Evolutionary conservation across 805 yeast genomes (phyloP).

Genomic region (Candida vartiovaarae): DNA sequence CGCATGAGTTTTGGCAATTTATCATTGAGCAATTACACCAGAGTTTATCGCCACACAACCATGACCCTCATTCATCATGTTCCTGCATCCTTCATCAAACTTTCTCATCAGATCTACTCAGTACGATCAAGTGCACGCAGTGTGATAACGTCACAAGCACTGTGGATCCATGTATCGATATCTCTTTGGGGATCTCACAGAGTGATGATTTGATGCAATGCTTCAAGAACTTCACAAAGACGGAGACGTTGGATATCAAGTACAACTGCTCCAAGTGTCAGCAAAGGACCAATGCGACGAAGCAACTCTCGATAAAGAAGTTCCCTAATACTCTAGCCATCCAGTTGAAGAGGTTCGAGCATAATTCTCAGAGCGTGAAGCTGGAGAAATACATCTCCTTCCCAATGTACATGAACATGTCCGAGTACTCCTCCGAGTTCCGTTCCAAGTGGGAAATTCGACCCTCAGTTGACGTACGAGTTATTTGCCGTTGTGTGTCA

Average conservation of each 20-base stretch:
- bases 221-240: slow-evolving; percentile 66
- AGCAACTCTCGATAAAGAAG: slow-evolving; percentile 59
- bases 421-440: slow-evolving; percentile 39
- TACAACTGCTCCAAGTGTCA: slow-evolving; percentile 67
- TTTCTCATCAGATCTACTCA: slow-evolving; percentile 77
- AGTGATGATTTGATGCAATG: slow-evolving; percentile 49
- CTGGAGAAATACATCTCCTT: slow-evolving; percentile 67
- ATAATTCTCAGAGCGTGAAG: slow-evolving; percentile 40
- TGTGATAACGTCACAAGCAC: slow-evolving; percentile 56
- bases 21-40: slow-evolving; percentile 75
- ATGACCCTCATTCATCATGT: slow-evolving; percentile 34
- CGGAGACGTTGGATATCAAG: slow-evolving; percentile 68
- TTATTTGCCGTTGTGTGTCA: slow-evolving; percentile 84
- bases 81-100: slow-evolving; percentile 75
- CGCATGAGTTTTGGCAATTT: slow-evolving; percentile 97
- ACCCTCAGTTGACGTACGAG: slow-evolving; percentile 56
- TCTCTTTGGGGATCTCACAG: slow-evolving; percentile 66
- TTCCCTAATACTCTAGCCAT: slow-evolving; percentile 75
- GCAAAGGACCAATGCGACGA: slow-evolving; percentile 56
- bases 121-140: slow-evolving; percentile 65
- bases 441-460: slow-evolving; percentile 14
- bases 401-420: slow-evolving; percentile 69
- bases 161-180: slow-evolving; percentile 83
- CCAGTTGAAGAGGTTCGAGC: slow-evolving; percentile 68
- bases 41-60: slow-evolving; percentile 21